A percentile compares a stretch with the other conserved stretches of the same genome.
phyloP scores from a whole-genome alignment of 106 monocot genomes.

The Allium cepa region DNA sequence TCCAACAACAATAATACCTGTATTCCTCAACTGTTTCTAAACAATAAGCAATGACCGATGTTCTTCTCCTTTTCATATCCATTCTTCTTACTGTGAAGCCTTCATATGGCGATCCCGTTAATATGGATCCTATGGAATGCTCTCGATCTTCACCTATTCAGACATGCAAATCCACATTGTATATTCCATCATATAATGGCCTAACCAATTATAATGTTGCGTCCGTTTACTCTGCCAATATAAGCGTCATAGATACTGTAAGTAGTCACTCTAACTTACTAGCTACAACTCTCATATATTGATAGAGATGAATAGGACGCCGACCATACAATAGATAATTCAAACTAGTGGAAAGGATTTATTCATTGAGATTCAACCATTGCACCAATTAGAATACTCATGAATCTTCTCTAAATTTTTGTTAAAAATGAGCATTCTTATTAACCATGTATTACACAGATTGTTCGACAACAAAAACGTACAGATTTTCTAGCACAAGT shows the following conservation, averaged over 20 bases:
- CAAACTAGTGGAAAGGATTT: not conserved
- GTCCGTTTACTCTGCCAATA: conserved; percentile 3
- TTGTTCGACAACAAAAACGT: conserved; percentile 5
- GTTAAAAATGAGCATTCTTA: not conserved
- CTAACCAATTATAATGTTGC: conserved; percentile 8
- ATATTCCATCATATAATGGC: conserved; percentile 5
- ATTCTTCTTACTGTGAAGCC: not conserved
- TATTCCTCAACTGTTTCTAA: not conserved
- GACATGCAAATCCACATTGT: conserved; percentile 27
- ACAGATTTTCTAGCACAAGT: conserved; percentile 26
- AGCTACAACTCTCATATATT: not conserved
- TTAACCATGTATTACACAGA: not conserved
- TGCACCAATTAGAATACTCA: not conserved
- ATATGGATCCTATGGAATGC: conserved; percentile 14
- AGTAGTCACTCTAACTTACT: not conserved
- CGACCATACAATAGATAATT: not conserved
- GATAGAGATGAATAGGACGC: not conserved
- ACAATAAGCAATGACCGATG: not conserved
- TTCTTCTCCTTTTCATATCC: not conserved
- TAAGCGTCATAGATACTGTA: not conserved
- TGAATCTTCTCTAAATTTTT: not conserved
- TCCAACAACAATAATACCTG: not conserved
- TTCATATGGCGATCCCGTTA: not conserved
- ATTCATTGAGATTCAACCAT: not conserved
- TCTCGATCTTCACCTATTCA: not conserved